These are phyloP conservation scores for Daedaleopsis nitida DNA, from an alignment of 768 basidiomycete species.

Conservation along the genomic window DNA sequence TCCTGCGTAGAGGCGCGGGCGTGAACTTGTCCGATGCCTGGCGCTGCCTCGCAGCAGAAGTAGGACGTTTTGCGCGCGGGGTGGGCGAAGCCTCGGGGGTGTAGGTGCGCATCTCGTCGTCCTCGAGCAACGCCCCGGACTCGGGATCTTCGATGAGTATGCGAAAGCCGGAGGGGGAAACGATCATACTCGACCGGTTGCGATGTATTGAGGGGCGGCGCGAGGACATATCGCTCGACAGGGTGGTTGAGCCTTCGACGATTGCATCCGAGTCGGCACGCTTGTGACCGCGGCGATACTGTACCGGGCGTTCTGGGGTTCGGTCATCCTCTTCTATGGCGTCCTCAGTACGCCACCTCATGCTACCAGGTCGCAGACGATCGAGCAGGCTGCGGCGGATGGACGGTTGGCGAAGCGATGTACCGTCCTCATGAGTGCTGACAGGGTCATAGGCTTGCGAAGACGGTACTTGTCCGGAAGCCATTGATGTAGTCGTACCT, in stretches of 20 bases:
- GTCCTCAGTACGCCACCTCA: neutral
- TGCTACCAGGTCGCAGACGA: constrained; percentile 35
- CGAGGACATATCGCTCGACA: constrained; percentile 21
- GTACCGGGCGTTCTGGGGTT: neutral
- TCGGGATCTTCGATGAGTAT: constrained; percentile 42
- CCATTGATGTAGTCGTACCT: neutral
- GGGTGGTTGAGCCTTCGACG: neutral
- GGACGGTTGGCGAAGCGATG: constrained; percentile 49
- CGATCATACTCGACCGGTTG: neutral
- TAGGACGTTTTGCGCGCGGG: neutral
- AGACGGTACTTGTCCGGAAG: constrained; percentile 9
- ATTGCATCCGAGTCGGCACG: constrained; percentile 10
- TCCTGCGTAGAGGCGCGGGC: constrained; percentile 38
- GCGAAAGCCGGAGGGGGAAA: constrained; percentile 43
- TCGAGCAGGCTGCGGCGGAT: constrained; percentile 55
- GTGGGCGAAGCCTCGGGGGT: constrained; percentile 1
- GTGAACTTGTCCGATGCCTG: constrained; percentile 42
- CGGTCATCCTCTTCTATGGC: neutral
- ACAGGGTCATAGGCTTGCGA: constrained; percentile 20
- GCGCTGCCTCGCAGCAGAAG: neutral
- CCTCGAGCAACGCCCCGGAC: constrained; percentile 15
- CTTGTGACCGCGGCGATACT: constrained; percentile 7
- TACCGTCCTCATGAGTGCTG: constrained; percentile 36
- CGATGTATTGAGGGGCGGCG: constrained; percentile 11
- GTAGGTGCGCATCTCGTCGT: constrained; percentile 15